These are phyloP conservation scores for Candida ipomoeae DNA, from an alignment of 805 yeast genomes.

Conservation along the genomic window DNA sequence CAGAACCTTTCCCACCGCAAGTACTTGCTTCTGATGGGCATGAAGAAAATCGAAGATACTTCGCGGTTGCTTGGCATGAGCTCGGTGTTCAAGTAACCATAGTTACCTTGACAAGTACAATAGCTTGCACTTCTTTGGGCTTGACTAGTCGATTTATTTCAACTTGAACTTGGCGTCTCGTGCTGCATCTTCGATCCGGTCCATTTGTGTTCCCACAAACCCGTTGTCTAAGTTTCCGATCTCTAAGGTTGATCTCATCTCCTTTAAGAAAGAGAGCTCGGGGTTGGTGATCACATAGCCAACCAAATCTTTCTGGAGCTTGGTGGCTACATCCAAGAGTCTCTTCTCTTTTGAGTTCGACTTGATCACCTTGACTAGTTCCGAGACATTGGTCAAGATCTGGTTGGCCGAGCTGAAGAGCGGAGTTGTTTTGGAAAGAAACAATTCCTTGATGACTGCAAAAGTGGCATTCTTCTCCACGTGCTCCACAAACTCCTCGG, in stretches of 20 bases:
- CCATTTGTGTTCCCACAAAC: constrained; percentile 9
- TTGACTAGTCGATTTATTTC: neutral
- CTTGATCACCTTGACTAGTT: constrained; percentile 14
- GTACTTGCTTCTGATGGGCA: constrained; percentile 35
- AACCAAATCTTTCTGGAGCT: constrained; percentile 10
- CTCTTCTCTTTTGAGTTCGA: constrained; percentile 7
- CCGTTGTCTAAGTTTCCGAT: neutral
- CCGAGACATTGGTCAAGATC: constrained; percentile 11
- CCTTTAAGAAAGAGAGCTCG: constrained; percentile 11
- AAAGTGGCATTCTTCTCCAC: constrained; percentile 30
- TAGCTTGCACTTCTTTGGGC: no score
- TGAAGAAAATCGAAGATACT: constrained; percentile 24
- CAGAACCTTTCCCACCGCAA: constrained; percentile 34
- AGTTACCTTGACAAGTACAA: no score
- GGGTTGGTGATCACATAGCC: constrained; percentile 9
- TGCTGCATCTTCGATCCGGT: constrained; percentile 11
- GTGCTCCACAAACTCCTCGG: constrained; percentile 24
- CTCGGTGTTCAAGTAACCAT: constrained; percentile 2
- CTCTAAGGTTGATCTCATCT: constrained; percentile 1
- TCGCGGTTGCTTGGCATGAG: constrained; percentile 20
- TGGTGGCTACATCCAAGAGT: constrained; percentile 7
- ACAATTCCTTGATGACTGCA: constrained; percentile 19
- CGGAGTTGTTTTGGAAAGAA: constrained; percentile 17
- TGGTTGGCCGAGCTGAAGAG: constrained; percentile 12
- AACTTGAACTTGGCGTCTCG: constrained; percentile 13